Percentiles rank a stretch among this genome's conserved stretches.
Evolutionary conservation across 495 filamentous ascomycete species (phyloP).

Genomic region (Xanthoparmelia taractica): DNA sequence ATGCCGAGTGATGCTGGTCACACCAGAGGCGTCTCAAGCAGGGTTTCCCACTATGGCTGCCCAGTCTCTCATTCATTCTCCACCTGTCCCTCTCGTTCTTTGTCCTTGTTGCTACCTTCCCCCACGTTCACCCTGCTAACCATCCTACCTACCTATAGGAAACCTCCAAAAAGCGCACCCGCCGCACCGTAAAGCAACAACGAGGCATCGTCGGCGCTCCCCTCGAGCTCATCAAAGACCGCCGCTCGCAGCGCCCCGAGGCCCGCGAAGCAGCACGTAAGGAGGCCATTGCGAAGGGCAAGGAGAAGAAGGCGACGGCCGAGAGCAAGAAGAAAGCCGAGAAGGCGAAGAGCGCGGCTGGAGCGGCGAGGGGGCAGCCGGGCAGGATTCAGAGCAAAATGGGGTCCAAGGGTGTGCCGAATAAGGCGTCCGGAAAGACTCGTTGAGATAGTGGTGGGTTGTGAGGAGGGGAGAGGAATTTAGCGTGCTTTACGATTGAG

Average conservation of each 20-base stretch:
- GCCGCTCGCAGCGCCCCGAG: constrained; percentile 84
- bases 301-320: constrained; percentile 89
- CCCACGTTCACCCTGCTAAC: neutral
- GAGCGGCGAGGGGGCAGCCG: constrained; percentile 64
- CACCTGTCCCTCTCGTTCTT: neutral
- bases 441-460: constrained; percentile 45
- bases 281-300: constrained; percentile 86
- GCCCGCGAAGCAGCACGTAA: constrained; percentile 86
- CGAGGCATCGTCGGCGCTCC: constrained; percentile 98
- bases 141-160: constrained; percentile 53
- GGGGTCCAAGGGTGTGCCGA: constrained; percentile 82
- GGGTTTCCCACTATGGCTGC: neutral
- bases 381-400: constrained; percentile 87
- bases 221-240: constrained; percentile 99
- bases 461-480: neutral
- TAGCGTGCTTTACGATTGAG: neutral
- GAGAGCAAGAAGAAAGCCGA: constrained; percentile 94
- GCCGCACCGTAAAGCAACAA: constrained; percentile 96
- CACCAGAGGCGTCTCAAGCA: neutral
- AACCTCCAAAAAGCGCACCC: constrained; percentile 98
- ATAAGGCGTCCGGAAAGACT: constrained; percentile 78
- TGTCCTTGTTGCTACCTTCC: no score
- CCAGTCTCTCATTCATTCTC: neutral
- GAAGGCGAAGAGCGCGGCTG: constrained; percentile 89
- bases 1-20: neutral